A percentile compares a stretch with the other conserved stretches of the same genome.
These are phyloP conservation scores for Moesziomyces parantarcticus DNA, from an alignment of 1,284 basidiomycete species.

Conservation along the genomic window DNA sequence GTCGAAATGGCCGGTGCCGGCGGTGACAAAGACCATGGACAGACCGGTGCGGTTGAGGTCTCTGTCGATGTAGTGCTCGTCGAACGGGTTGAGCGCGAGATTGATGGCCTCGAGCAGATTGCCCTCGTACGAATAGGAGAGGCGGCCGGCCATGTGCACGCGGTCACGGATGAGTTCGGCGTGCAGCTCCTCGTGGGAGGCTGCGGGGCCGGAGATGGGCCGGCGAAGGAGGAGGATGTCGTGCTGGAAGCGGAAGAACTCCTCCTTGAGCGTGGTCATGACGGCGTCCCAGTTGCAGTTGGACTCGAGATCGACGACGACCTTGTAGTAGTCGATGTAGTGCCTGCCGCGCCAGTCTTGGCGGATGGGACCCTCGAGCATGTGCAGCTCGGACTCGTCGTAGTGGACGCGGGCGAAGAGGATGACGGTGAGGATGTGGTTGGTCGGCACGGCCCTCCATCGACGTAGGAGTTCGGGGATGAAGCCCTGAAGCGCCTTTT, in stretches of 20 bases:
- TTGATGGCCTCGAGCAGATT: conserved; percentile 95
- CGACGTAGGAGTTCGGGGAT: conserved; percentile 62
- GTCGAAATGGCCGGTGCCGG: conserved; percentile 92
- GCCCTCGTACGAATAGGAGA: conserved; percentile 91
- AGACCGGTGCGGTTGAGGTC: conserved; percentile 92
- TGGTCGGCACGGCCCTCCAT: conserved; percentile 78
- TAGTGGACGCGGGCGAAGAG: conserved; percentile 95
- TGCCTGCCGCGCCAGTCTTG: conserved; percentile 79
- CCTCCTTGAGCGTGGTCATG: conserved; percentile 85
- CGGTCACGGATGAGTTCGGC: conserved; percentile 57
- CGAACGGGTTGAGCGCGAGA: conserved; percentile 88
- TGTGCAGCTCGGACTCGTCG: conserved; percentile 72
- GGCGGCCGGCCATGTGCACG: conserved; percentile 71
- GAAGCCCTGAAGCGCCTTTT: conserved; percentile 86
- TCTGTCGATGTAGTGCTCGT: conserved; percentile 95
- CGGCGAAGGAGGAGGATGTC: conserved; percentile 62
- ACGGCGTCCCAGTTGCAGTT: conserved; percentile 87
- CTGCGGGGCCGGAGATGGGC: conserved; percentile 53
- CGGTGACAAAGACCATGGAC: conserved; percentile 86
- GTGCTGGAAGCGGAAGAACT: conserved; percentile 67
- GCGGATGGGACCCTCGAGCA: conserved; percentile 72
- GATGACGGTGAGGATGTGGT: conserved; percentile 93
- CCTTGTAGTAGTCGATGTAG: conserved; percentile 88
- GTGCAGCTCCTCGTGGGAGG: conserved; percentile 52
- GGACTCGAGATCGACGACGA: conserved; percentile 91